Conservation (phyloP, 345 rosid species). For the Eucalyptus shirleyi region DNA sequence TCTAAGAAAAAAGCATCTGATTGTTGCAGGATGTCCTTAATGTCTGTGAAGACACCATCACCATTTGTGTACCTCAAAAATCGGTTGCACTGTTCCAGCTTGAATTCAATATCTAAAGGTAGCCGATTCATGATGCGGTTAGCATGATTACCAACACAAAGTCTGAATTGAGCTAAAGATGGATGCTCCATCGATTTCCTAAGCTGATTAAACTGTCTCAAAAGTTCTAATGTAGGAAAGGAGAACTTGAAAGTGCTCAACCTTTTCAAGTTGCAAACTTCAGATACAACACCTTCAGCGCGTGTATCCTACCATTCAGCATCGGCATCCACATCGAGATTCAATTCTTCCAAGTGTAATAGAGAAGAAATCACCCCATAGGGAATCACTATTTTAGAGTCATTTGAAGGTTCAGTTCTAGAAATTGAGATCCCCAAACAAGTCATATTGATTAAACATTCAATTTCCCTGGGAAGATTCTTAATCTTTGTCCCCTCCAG, state of each 20-base stretch:
- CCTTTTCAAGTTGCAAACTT: not conserved
- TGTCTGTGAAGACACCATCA: not conserved
- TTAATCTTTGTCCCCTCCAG: conserved; percentile 9
- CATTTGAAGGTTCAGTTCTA: not conserved
- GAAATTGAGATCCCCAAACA: not conserved
- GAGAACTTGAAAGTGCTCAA: not conserved
- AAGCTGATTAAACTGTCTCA: not conserved
- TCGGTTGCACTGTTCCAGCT: not conserved
- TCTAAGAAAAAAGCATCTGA: conserved; percentile 8
- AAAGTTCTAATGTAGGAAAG: not conserved
- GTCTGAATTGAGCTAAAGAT: not conserved
- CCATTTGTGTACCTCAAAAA: conserved; percentile 11
- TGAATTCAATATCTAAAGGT: not conserved
- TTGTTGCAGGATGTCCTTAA: not conserved
- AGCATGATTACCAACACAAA: not conserved
- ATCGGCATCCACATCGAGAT: not conserved
- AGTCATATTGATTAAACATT: not conserved
- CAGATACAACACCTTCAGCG: not conserved
- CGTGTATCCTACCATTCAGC: not conserved
- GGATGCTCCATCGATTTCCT: not conserved
- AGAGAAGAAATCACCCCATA: not conserved
- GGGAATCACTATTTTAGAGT: not conserved
- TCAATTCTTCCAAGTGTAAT: not conserved
- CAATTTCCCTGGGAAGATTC: not conserved
- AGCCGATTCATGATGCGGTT: conserved; percentile 4